Percentiles rank a stretch among this genome's conserved stretches.
Conservation (phyloP, 129 eudicot genomes). For the Scalesia atractyloides region DNA sequence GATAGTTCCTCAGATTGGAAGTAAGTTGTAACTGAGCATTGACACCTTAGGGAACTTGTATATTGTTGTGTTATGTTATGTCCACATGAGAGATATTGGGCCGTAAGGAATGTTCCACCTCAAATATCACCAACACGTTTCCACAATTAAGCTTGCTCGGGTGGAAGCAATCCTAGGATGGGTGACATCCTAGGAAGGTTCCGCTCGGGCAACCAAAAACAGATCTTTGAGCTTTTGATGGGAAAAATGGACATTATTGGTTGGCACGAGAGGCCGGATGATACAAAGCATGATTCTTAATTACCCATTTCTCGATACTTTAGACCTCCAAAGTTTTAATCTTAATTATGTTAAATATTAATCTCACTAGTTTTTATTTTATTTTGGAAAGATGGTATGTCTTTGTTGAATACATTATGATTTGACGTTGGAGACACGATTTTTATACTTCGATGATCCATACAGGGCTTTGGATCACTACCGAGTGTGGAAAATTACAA, state of each 20-base stretch:
- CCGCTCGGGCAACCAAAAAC: no score
- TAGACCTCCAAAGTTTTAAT: constrained; percentile 14
- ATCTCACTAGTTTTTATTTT: not conserved
- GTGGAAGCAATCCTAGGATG: no score
- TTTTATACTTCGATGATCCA: constrained; percentile 2
- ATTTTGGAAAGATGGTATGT: not conserved
- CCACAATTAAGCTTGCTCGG: no score
- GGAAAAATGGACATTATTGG: no score
- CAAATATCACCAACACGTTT: no score
- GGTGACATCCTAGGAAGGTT: no score
- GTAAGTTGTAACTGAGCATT: constrained; percentile 50
- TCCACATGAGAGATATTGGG: no score
- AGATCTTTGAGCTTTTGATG: no score
- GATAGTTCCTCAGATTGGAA: constrained; percentile 94
- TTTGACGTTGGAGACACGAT: not conserved
- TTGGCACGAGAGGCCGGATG: no score
- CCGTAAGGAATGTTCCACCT: no score
- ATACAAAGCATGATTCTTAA: not conserved
- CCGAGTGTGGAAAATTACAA: constrained; percentile 88
- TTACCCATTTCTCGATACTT: not conserved
- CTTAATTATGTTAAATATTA: not conserved
- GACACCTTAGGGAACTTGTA: no score
- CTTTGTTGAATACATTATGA: constrained; percentile 12
- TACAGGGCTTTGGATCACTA: constrained; percentile 86
- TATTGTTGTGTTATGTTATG: no score